These are phyloP conservation scores for Beauveria pseudobassiana DNA, from an alignment of 2,329 filamentous ascomycete genomes.

Conservation along the genomic window DNA sequence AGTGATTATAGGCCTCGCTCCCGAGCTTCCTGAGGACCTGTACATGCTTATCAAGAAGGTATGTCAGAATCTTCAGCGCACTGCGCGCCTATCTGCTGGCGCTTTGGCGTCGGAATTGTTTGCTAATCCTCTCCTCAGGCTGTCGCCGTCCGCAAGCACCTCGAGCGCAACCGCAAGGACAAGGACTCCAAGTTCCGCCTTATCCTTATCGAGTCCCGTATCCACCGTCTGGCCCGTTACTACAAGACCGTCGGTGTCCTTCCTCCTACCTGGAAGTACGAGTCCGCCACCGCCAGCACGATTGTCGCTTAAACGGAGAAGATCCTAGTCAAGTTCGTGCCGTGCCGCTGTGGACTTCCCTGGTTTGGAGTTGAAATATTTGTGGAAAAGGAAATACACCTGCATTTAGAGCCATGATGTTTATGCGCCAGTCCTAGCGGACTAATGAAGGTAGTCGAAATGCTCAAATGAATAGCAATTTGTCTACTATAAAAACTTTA, in stretches of 20 bases:
- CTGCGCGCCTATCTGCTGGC: not conserved
- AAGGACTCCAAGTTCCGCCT: constrained; percentile 99
- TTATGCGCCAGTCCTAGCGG: constrained; percentile 28
- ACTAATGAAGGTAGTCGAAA: constrained; percentile 28
- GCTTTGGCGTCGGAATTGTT: not conserved
- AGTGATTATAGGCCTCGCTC: constrained; percentile 95
- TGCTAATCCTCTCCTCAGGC: constrained; percentile 48
- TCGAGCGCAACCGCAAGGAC: constrained; percentile 99
- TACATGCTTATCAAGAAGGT: constrained; percentile 99
- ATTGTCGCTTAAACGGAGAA: constrained; percentile 68
- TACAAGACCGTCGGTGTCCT: constrained; percentile 91
- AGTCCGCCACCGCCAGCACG: constrained; percentile 92
- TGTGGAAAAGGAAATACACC: constrained; percentile 24
- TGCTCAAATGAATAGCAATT: constrained; percentile 22
- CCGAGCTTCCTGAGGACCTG: constrained; percentile 97
- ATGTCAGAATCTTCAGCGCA: constrained; percentile 16
- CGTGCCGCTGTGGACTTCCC: constrained; percentile 26
- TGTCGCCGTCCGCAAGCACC: constrained; percentile 98
- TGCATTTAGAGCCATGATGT: constrained; percentile 40
- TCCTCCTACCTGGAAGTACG: constrained; percentile 97
- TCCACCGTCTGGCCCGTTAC: constrained; percentile 98
- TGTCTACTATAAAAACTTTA: constrained; percentile 18
- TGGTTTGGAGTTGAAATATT: constrained; percentile 37
- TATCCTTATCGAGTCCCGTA: constrained; percentile 99
- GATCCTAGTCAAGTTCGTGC: constrained; percentile 13